Evolutionary conservation across 2,329 filamentous ascomycete genomes (phyloP), one percentile per base, ranked within the genome.

Genomic region (Calonectria pseudoturangicola): DNA sequence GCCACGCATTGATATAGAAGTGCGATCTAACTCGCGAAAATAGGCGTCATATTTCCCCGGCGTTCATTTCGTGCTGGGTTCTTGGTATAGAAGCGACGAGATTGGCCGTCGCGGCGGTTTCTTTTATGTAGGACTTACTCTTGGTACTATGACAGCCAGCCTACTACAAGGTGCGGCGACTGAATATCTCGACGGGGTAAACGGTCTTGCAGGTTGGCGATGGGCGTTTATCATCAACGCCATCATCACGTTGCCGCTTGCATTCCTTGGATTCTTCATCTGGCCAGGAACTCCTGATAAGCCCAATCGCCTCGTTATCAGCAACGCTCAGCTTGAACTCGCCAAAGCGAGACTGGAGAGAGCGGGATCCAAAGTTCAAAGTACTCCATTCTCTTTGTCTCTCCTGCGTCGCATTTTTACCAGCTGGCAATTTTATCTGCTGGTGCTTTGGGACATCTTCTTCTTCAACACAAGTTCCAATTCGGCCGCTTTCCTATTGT

Each of bases 141-240:
- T 75, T 2, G 74, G 73, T 3, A 75, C 73, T 8, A 70, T 75
- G 69, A 75, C 74, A 0, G 74, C 74, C 4, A 70, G 74, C 27
- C 60, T 75, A 2, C 45, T 75, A 2, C 74, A 75, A 56, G 68
- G 72, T 13, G 74, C 74, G 10, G 74, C 74, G 0, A 72, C 71
- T 5, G 30, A 75, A 8, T 76, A 76, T 27, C 73, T 76, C 0
- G 66, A 76, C 7, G 74, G 74, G 0, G 58, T 74, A 1, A 66
- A 70, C 10, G 71, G 71, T 2, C 63, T 76, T 4, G 62, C 66
- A 2, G 74, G 74, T 0, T 76, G 74, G 73, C 54, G 74, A n/a
- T 76, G 74, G 74, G 65, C 68, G 0, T 76, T 76, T 18, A 76
- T 76, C 66, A 76, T 75, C 63, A 76, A 76, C 28, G 73, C 74